phyloP scores from a whole-genome alignment of 768 basidiomycete genomes.

The Cystobasidium onofrii region DNA sequence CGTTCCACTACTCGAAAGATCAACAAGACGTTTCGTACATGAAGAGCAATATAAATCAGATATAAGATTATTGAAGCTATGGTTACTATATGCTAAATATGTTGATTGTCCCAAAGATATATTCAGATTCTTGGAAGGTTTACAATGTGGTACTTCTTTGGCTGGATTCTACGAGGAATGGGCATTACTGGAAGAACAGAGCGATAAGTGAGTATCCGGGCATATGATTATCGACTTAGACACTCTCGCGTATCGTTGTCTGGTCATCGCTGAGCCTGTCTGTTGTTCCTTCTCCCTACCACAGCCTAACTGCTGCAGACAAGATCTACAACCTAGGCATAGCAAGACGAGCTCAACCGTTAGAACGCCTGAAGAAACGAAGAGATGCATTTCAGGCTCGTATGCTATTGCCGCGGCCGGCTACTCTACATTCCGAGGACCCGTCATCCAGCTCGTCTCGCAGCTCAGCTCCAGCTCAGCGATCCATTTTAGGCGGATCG shows the following conservation, averaged over 20 bases:
- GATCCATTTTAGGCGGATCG: conserved; percentile 11
- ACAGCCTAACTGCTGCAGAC: conserved; percentile 68
- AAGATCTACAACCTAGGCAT: conserved; percentile 74
- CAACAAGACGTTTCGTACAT: conserved; percentile 68
- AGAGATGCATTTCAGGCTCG: conserved; percentile 67
- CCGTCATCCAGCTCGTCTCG: not conserved
- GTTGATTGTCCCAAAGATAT: conserved; percentile 66
- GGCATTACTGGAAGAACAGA: conserved; percentile 65
- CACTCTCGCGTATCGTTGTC: no score
- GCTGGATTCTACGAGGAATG: conserved; percentile 86
- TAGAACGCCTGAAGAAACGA: conserved; percentile 71
- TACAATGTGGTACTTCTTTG: conserved; percentile 75
- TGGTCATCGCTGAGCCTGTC: not conserved
- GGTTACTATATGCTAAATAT: conserved; percentile 76
- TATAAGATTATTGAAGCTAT: conserved; percentile 80
- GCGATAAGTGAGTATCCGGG: conserved; percentile 62
- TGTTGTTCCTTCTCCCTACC: not conserved
- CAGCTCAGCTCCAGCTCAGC: not conserved
- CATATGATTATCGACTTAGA: no score
- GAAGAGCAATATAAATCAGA: conserved; percentile 75
- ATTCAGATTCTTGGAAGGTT: conserved; percentile 78
- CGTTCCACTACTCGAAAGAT: conserved; percentile 70
- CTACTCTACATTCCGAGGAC: conserved; percentile 10
- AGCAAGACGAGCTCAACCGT: conserved; percentile 66
- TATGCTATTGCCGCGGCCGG: conserved; percentile 50